Evolutionary conservation across 2,329 filamentous ascomycete genomes (phyloP).

Genomic region (Diaporthe destruens): DNA sequence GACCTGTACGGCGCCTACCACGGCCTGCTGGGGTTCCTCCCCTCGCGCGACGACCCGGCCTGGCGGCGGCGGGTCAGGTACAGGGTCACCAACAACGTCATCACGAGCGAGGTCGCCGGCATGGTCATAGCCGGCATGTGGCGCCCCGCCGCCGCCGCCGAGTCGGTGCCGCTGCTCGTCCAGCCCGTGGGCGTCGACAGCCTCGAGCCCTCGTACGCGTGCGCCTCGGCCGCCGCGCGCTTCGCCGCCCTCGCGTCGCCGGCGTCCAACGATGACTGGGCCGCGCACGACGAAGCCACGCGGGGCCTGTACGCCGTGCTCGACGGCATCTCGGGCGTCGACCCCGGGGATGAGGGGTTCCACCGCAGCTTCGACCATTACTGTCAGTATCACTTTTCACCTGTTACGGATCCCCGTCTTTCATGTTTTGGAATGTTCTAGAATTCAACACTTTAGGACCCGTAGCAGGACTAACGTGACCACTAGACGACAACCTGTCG

Average conservation of each 20-base stretch:
- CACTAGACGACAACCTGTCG: constrained; percentile 85
- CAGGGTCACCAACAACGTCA: constrained; percentile 84
- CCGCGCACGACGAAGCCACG: constrained; percentile 70
- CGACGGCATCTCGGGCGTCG: constrained; percentile 78
- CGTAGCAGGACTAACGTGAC: too few relatives aligned
- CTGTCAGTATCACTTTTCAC: too few relatives aligned
- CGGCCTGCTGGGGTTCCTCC: constrained; percentile 76
- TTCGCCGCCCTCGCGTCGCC: constrained; percentile 60
- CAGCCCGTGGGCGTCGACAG: constrained; percentile 74
- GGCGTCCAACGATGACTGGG: constrained; percentile 67
- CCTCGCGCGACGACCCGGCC: constrained; percentile 57
- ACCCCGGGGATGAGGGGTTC: constrained; percentile 74
- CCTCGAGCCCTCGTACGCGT: constrained; percentile 80
- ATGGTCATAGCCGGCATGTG: constrained; percentile 82
- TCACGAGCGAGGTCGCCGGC: constrained; percentile 83
- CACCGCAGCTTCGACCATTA: constrained; percentile 84
- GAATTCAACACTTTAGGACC: too few relatives aligned
- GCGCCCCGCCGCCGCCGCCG: constrained; percentile 53
- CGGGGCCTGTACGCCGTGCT: constrained; percentile 68
- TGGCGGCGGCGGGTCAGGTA: constrained; percentile 66
- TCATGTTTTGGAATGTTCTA: too few relatives aligned
- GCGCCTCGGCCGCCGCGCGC: constrained; percentile 61
- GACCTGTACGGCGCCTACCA: constrained; percentile 84
- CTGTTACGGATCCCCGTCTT: too few relatives aligned
- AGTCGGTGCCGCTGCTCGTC: constrained; percentile 61